phyloP scores from a whole-genome alignment of 345 rosid species.

The Euphorbia tirucalli region DNA sequence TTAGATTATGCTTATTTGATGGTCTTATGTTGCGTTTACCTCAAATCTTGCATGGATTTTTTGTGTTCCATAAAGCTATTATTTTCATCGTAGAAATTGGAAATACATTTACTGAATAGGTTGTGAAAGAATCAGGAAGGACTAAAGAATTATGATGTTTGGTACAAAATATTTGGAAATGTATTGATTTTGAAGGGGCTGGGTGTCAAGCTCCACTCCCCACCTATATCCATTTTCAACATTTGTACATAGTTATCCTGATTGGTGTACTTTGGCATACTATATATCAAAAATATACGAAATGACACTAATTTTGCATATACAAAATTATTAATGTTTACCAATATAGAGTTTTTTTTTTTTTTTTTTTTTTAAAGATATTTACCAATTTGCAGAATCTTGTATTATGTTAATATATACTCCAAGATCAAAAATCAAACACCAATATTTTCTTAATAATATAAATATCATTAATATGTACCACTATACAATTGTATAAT shows the following conservation, averaged over 20 bases:
- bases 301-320: too few relatives aligned
- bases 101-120: not conserved
- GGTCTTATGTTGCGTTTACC: not conserved
- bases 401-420: too few relatives aligned
- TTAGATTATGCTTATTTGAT: not conserved
- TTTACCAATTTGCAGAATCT: too few relatives aligned
- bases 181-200: not conserved
- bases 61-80: not conserved
- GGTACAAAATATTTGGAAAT: not conserved
- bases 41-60: not conserved
- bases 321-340: too few relatives aligned
- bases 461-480: not conserved
- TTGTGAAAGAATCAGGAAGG: not conserved
- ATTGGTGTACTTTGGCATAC: too few relatives aligned
- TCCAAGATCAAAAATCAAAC: not conserved
- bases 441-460: not conserved
- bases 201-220: too few relatives aligned
- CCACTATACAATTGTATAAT: not conserved
- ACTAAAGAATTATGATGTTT: slow-evolving; percentile 2
- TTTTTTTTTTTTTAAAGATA: too few relatives aligned
- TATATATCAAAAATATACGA: too few relatives aligned
- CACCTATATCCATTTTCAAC: too few relatives aligned
- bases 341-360: too few relatives aligned
- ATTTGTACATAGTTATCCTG: too few relatives aligned
- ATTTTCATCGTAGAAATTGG: not conserved